Base-by-base conservation (phyloP, 176 grass and related monocot genomes). In the Alloteropsis semialata region DNA sequence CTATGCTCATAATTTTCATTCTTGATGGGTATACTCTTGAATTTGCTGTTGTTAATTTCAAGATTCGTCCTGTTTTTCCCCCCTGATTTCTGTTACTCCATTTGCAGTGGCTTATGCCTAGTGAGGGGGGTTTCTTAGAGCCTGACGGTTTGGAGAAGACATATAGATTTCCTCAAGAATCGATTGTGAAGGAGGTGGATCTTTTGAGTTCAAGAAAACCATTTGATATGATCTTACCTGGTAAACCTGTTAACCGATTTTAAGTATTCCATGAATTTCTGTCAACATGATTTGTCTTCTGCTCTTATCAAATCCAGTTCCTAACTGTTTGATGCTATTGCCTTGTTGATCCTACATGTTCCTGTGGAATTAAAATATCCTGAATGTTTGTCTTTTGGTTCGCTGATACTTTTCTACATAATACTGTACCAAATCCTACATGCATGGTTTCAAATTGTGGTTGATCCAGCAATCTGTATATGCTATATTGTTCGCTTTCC, bases 161-260 rank as follows among this genome's bases (percentile, higher is more conserved):
- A 69, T 88, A 79, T 33, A 89, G 81, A 66, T 72, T 72, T 50
- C 49, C 78, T 24, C 95, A 98, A 81, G 16, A 79, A 33, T 62
- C 60, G 14, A 79, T 98, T 70, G 6, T 82, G 58, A 39, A 39
- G 19, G 84, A 80, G 54, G 90, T 95, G 29, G 92, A 94, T 85
- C 17, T 91, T 72, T 84, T 60, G 56, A 90, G 88, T 85, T 78
- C 84, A 63, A 83, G 71, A 84, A 94, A 95, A 81, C 58, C 92
- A 83, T 98, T 93, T 78, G 95, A 98, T 90, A 98, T 98, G 92
- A 91, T 92, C 70, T 91, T 98, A 86, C 92, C 95, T 70, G 90
- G 95, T 98, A 85, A 81, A 70, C 72, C 45, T 74, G 25, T 51
- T 59, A 48, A 65, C 28, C 5, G 37, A 28, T 57, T 27, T 46